Evolutionary conservation across 1,284 basidiomycete species (phyloP).

Genomic region (Sporisorium reilianum): DNA sequence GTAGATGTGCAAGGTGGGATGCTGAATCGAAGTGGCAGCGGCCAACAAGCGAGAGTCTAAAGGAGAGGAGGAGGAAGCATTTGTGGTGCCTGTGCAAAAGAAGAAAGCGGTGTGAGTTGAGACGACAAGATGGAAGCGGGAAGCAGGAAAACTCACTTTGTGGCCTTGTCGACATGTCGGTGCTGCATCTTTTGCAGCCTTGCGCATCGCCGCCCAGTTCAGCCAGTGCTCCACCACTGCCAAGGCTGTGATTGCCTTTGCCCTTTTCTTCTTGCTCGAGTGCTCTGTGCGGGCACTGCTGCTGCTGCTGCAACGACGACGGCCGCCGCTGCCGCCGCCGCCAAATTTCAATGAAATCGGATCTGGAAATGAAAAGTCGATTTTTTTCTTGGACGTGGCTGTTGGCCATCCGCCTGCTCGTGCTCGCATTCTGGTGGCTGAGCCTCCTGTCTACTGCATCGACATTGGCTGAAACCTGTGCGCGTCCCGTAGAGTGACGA

Average conservation of each 20-base stretch:
- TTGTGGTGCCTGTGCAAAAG: not conserved
- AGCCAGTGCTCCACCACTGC: too few relatives aligned
- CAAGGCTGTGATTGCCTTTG: too few relatives aligned
- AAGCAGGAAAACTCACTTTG: slow-evolving; percentile 2
- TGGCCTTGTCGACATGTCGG: slow-evolving; percentile 1
- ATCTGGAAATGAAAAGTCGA: slow-evolving; percentile 2
- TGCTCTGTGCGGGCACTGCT: too few relatives aligned
- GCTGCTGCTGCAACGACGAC: not conserved
- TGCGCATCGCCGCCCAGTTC: too few relatives aligned
- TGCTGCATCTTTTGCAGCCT: slow-evolving; percentile 1
- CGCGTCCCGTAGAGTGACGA: slow-evolving; percentile 6
- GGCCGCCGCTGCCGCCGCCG: not conserved
- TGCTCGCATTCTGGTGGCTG: not conserved
- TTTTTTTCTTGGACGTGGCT: not conserved
- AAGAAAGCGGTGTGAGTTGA: not conserved
- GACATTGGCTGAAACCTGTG: not conserved
- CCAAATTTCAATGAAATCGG: not conserved
- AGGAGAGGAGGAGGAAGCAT: slow-evolving; percentile 11
- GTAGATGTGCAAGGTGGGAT: slow-evolving; percentile 9
- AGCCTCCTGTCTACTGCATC: not conserved
- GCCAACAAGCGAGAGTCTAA: slow-evolving; percentile 10
- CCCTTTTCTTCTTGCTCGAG: too few relatives aligned
- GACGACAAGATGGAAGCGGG: not conserved
- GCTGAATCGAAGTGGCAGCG: slow-evolving; percentile 6
- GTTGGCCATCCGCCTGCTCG: not conserved